phyloP scores from a whole-genome alignment of 306 rosid genomes.

The Medicago truncatula region DNA sequence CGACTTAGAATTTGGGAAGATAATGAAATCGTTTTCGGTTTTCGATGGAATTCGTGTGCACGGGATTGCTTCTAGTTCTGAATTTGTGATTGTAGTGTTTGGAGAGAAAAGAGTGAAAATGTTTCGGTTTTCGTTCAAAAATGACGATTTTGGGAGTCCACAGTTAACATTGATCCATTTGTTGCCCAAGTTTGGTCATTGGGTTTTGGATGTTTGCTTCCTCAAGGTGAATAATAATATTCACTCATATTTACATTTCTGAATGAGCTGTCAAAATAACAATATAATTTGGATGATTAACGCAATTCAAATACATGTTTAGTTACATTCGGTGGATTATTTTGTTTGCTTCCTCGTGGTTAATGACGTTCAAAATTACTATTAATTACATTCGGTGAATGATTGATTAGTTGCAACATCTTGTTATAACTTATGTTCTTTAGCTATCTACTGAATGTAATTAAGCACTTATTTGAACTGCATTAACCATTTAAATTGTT shows the following conservation, averaged over 20 bases:
- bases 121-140: slow-evolving; percentile 50
- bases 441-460: background rate
- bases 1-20: slow-evolving; percentile 58
- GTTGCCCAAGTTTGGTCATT: slow-evolving; percentile 73
- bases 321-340: background rate
- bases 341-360: background rate
- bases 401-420: background rate
- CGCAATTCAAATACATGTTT: background rate
- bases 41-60: slow-evolving; percentile 95
- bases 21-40: slow-evolving; percentile 56
- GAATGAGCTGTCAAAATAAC: background rate
- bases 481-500: background rate
- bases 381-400: background rate
- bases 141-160: slow-evolving; percentile 34
- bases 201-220: slow-evolving; percentile 92
- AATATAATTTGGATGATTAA: background rate
- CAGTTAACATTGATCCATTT: slow-evolving; percentile 48
- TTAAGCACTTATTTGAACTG: background rate
- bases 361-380: background rate
- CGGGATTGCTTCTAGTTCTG: slow-evolving; percentile 61
- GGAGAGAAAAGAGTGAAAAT: slow-evolving; percentile 84
- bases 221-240: slow-evolving; percentile 57
- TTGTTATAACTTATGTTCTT: background rate
- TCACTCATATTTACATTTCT: background rate
- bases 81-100: slow-evolving; percentile 57